phyloP scores from a whole-genome alignment of 192 early-diverging fungal species.

The Chytriomyces hyalinus region DNA sequence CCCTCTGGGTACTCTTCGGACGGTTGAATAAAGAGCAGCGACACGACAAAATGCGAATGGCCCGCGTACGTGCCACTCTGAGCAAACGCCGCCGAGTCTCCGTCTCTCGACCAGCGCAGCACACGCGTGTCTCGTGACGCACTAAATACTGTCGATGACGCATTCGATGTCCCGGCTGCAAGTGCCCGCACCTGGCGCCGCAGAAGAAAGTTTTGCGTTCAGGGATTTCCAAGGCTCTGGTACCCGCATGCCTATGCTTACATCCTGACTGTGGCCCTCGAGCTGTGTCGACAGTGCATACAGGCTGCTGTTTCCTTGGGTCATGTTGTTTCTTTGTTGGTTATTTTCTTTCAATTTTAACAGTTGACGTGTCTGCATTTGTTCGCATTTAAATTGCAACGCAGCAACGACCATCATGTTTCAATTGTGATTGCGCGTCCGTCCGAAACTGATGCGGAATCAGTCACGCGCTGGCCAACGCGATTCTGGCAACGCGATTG shows the following conservation, averaged over 20 bases:
- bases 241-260: neutral
- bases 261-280: constrained; percentile 29
- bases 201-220: neutral
- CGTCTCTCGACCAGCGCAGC: constrained; percentile 71
- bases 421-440: too few relatives aligned
- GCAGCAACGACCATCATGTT: too few relatives aligned
- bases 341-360: too few relatives aligned
- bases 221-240: neutral
- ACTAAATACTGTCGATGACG: too few relatives aligned
- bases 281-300: constrained; percentile 17
- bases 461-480: too few relatives aligned
- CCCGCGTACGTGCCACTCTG: constrained; percentile 61
- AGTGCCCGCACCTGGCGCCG: constrained; percentile 71
- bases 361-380: too few relatives aligned
- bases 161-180: constrained; percentile 38
- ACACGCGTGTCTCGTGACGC: too few relatives aligned
- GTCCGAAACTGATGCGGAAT: too few relatives aligned
- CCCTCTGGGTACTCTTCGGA: constrained; percentile 66
- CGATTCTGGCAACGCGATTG: too few relatives aligned
- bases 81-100: constrained; percentile 56
- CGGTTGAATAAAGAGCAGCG: constrained; percentile 67
- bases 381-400: too few relatives aligned
- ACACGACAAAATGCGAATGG: constrained; percentile 83
- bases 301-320: neutral
- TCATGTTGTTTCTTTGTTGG: too few relatives aligned